Conservation (phyloP, 768 basidiomycete species). For the Rhodotorula paludigena region DNA sequence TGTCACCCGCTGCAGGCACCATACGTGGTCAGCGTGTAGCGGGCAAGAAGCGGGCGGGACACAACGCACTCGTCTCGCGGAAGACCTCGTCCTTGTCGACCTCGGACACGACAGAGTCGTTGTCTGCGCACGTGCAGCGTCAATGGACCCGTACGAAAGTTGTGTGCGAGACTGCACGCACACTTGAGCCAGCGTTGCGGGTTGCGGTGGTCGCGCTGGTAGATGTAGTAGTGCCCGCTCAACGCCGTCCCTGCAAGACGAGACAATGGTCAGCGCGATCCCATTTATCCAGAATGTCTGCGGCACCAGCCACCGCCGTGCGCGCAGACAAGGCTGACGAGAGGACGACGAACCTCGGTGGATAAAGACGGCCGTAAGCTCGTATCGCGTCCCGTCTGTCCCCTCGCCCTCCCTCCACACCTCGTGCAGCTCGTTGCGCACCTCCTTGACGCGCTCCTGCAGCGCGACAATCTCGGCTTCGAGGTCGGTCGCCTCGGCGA, state of each 20-base stretch:
- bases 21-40: background rate
- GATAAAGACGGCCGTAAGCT: conserved; percentile 86
- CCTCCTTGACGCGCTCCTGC: background rate
- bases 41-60: conserved; percentile 18
- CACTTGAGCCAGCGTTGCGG: conserved; percentile 70
- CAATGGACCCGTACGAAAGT: background rate
- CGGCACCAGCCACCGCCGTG: no score
- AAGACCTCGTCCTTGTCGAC: conserved; percentile 77
- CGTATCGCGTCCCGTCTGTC: conserved; percentile 59
- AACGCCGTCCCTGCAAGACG: conserved; percentile 40
- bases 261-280: background rate
- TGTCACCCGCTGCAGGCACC: conserved; percentile 15
- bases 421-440: conserved; percentile 63
- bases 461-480: conserved; percentile 60
- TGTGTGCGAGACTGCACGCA: background rate
- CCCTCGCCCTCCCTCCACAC: conserved; percentile 66
- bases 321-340: no score
- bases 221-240: conserved; percentile 88
- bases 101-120: conserved; percentile 77
- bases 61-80: conserved; percentile 61
- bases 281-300: no score
- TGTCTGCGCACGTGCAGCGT: conserved; percentile 53
- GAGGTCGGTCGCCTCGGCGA: conserved; percentile 53
- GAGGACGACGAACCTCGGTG: conserved; percentile 74
- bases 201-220: conserved; percentile 56